Base-by-base conservation (phyloP, 768 basidiomycete species). In the Hirschioporus abietinus region DNA sequence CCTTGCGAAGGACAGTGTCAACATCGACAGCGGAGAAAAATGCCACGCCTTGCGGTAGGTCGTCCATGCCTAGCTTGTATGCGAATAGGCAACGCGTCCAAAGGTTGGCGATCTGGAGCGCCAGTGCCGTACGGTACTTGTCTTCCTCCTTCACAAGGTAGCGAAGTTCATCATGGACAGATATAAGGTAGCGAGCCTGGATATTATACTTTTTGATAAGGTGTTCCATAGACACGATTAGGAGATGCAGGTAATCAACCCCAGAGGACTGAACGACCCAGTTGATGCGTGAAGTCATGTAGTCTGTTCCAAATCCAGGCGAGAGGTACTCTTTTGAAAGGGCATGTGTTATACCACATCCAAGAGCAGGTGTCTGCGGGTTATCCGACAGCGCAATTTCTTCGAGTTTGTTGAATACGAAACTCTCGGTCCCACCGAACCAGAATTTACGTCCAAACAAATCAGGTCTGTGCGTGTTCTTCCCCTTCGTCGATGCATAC, bases 201-300 rank as follows among this genome's bases (percentile, higher is more conserved):
- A 99, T 97, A 70, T 84, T 78, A 78, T 96, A 99, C 65, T 86
- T 88, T 60, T 77, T 76, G 66, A 90, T 88, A 42, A 99, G 85
- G 74, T 96, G 83, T 68, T 95, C 87, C 96, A 98, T 99, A 6
- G 94, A 86, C 61, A 96, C 93, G 72, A 99, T 94, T 67, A 99
- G 85, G 52, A 99, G 87, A 73, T 99, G 97, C 9, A 99, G 88
- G 74, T 99, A 99, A 76, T 99, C 97, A 58, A 99, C 96, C 3
- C 96, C 97, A 0, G 95, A 97, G 3, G 96, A 98, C 73, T 99
- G 97, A 7, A 99, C 97, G 63, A 96, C 97, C 97, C 97, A 99
- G 74, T 99, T 99, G 79, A 99, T 96, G 58, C 97, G 87, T 7
- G 95, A 97, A 0, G 97, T 91, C 84, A 99, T 90, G 76, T 93